Base-by-base conservation (phyloP, 371 early-diverging fungal genomes). In the Blastocladiella emersonii region DNA sequence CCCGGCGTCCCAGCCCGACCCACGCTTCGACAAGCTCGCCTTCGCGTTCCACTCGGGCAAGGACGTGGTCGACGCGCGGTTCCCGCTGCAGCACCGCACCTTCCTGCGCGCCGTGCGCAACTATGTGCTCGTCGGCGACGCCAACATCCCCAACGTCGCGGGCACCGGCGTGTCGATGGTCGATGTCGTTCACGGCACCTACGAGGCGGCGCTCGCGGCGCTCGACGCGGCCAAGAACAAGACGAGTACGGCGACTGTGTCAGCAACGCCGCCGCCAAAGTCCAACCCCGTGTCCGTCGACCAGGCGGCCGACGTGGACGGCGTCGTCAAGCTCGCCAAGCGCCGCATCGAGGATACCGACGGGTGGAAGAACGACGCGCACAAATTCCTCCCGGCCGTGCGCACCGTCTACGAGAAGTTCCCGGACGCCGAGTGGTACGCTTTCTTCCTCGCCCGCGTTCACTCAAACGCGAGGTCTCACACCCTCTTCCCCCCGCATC, bases 31-130 rank as follows among this genome's bases (percentile, higher is more conserved):
- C 55, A 39, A 62, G 32, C 49, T 72, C 25, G 80, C 76, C 43
- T 61, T 80, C 43, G 76, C 75, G 8, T 56, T 80, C n/a, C 77
- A 80, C 56, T 72, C 78, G 8, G 80, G 80, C 21, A 34, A 57
- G 3, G 80, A 78, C 53, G 70, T 72, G 19, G 74, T 70, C 0
- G 64, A 68, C 17, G 53, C 67, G 49, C 68, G 80, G 17, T 35
- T 71, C 17, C 75, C 78, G 0, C 68, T 76, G 17, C 78, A 78
- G 63, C 64, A 76, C 19, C 55, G 76, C 43, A 74, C 78, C 23
- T 80, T 74, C 61, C 65, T 80, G 13, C 23, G 48, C 34, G 51
- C 62, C n/a, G 53, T 73, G 23, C 44, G 61, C 21, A 73, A 77
- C 51, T 17, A 75, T 0, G 49, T 77, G 45, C 12, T 79, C 6